phyloP scores from a whole-genome alignment of 2,329 filamentous ascomycete genomes.

The Cladosporium sp. region DNA sequence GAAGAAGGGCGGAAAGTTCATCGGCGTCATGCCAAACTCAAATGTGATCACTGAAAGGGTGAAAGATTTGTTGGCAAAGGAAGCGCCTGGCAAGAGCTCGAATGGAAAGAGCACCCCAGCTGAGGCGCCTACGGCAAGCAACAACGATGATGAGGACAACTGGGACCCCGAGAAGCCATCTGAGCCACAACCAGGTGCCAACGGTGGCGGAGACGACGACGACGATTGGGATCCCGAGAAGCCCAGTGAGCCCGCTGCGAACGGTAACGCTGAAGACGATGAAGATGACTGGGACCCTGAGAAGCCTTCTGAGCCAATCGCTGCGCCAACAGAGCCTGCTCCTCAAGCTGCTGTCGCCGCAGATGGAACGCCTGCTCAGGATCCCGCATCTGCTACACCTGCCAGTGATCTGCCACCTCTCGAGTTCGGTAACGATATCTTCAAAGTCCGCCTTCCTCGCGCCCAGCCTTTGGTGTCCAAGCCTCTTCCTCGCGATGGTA shows the following conservation, averaged over 20 bases:
- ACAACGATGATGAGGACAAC: conserved; percentile 39
- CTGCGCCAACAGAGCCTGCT: conserved; percentile 25
- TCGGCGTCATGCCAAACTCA: conserved; percentile 96
- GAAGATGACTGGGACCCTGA: conserved; percentile 43
- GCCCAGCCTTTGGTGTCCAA: conserved; percentile 54
- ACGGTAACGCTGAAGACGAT: conserved; percentile 29
- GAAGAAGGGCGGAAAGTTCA: conserved; percentile 91
- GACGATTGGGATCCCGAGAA: conserved; percentile 45
- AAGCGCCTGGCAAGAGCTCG: conserved; percentile 43
- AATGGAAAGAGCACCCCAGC: conserved; percentile 25
- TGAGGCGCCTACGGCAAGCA: conserved; percentile 29
- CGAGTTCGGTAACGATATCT: conserved; percentile 92
- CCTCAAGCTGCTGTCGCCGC: conserved; percentile 39
- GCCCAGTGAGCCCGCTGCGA: conserved; percentile 46
- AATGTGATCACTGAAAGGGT: conserved; percentile 82
- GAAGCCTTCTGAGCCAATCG: conserved; percentile 49
- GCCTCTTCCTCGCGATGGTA: conserved; percentile 69
- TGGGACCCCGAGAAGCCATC: conserved; percentile 49
- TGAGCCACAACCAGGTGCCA: conserved; percentile 40
- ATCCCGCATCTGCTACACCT: conserved; percentile 20
- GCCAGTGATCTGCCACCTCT: conserved; percentile 41
- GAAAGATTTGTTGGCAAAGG: conserved; percentile 69
- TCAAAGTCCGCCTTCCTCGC: conserved; percentile 84
- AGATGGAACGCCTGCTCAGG: conserved; percentile 28
- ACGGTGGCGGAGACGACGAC: conserved; percentile 25